Evolutionary conservation across 345 rosid genomes (phyloP).

Genomic region (Laguncularia racemosa): DNA sequence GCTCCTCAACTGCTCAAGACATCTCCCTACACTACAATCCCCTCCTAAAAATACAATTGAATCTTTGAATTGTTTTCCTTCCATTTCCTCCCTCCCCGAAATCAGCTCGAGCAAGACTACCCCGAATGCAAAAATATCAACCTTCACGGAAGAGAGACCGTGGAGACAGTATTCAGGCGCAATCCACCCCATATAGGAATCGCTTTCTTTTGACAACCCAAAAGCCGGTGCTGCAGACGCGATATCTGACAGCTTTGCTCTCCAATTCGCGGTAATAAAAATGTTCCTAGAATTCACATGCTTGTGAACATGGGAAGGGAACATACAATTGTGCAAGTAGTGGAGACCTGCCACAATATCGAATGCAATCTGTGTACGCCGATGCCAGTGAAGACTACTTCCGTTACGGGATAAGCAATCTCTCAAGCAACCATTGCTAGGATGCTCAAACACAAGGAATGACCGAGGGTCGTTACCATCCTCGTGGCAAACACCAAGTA

Average conservation of each 20-base stretch:
- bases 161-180: slow-evolving; percentile 23
- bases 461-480: slow-evolving; percentile 27
- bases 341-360: slow-evolving; percentile 41
- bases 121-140: slow-evolving; percentile 40
- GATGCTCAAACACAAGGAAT: slow-evolving; percentile 35
- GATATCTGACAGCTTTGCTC: slow-evolving; percentile 43
- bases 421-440: slow-evolving; percentile 41
- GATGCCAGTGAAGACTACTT: slow-evolving; percentile 23
- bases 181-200: slow-evolving; percentile 4
- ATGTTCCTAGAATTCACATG: slow-evolving; percentile 31
- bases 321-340: slow-evolving; percentile 42
- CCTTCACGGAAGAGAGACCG: slow-evolving; percentile 27
- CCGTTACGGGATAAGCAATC: slow-evolving; percentile 23
- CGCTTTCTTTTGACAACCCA: slow-evolving; percentile 11
- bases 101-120: slow-evolving; percentile 47
- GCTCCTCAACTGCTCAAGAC: slow-evolving; percentile 45
- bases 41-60: slow-evolving; percentile 37
- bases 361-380: slow-evolving; percentile 38
- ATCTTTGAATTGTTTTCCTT: slow-evolving; percentile 23
- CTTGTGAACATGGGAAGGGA: slow-evolving; percentile 39
- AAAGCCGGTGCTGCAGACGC: slow-evolving; percentile 8
- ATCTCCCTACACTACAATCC: slow-evolving; percentile 32
- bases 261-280: slow-evolving; percentile 33
- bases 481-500: slow-evolving; percentile 42
- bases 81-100: slow-evolving; percentile 25